phyloP scores from a whole-genome alignment of 2,329 filamentous ascomycete genomes.

The Scedosporium apiospermum region DNA sequence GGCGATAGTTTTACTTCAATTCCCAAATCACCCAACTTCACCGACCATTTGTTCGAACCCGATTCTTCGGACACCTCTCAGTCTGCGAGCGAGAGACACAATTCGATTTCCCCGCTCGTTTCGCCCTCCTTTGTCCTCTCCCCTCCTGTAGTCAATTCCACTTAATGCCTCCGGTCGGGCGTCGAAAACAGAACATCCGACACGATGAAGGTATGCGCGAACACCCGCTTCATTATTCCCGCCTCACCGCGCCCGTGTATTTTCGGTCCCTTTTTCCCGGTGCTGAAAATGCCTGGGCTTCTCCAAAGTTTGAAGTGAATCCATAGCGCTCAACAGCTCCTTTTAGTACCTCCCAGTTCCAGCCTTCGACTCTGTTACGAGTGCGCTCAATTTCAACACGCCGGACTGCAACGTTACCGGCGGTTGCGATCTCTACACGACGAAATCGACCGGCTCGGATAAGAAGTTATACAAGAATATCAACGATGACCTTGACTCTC shows the following conservation, averaged over 20 bases:
- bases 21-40: neutral
- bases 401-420: conserved; percentile 86
- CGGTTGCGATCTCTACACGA: conserved; percentile 93
- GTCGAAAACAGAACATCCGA: conserved; percentile 8
- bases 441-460: conserved; percentile 87
- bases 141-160: neutral
- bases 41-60: neutral
- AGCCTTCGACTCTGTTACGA: conserved; percentile 85
- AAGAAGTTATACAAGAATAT: conserved; percentile 98
- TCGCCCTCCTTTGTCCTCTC: neutral
- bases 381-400: conserved; percentile 91
- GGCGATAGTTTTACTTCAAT: neutral
- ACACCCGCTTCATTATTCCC: conserved; percentile 6
- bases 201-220: conserved; percentile 13
- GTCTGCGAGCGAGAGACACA: neutral
- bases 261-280: too few species aligned
- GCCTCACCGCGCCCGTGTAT: neutral
- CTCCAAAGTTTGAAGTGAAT: neutral
- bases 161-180: conserved; percentile 4
- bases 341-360: conserved; percentile 78
- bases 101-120: neutral
- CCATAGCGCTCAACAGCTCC: neutral
- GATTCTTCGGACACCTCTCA: neutral
- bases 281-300: neutral
- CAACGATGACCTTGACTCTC: conserved; percentile 79